Conservation (phyloP, 1,284 basidiomycete species). For the Prillingera fragicola region DNA sequence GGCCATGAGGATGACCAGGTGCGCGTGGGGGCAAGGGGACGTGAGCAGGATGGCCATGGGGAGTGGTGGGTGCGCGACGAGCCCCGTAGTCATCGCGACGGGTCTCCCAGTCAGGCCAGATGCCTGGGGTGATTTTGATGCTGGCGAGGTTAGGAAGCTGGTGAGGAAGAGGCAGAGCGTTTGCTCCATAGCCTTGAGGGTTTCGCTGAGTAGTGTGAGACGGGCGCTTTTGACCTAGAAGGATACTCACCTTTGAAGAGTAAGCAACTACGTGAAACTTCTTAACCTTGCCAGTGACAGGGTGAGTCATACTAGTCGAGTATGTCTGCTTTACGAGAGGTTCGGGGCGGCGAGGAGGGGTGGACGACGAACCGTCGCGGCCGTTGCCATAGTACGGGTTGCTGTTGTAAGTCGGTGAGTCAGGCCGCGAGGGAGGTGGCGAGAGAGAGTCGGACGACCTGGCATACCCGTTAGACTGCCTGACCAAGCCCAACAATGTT, state of each 20-base stretch:
- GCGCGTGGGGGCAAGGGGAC: conserved; percentile 3
- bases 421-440: conserved; percentile 27
- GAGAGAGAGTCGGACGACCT: conserved; percentile 39
- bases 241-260: conserved; percentile 38
- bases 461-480: neutral
- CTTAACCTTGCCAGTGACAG: conserved; percentile 37
- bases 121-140: conserved; percentile 36
- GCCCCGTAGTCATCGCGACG: conserved; percentile 29
- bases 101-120: conserved; percentile 46
- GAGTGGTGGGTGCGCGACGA: conserved; percentile 10
- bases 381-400: conserved; percentile 19
- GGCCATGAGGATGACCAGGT: conserved; percentile 8
- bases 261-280: conserved; percentile 47
- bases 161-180: conserved; percentile 39
- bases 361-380: conserved; percentile 10
- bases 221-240: too few relatives aligned
- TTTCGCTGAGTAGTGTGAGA: conserved; percentile 25
- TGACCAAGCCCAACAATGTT: neutral
- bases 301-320: conserved; percentile 43
- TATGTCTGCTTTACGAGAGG: conserved; percentile 47
- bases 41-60: conserved; percentile 5
- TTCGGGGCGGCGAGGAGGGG: conserved; percentile 25
- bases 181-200: conserved; percentile 39
- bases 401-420: conserved; percentile 17
- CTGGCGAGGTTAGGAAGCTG: conserved; percentile 38